phyloP scores from a whole-genome alignment of 1,284 basidiomycete species.

The Sporisorium sorghi region DNA sequence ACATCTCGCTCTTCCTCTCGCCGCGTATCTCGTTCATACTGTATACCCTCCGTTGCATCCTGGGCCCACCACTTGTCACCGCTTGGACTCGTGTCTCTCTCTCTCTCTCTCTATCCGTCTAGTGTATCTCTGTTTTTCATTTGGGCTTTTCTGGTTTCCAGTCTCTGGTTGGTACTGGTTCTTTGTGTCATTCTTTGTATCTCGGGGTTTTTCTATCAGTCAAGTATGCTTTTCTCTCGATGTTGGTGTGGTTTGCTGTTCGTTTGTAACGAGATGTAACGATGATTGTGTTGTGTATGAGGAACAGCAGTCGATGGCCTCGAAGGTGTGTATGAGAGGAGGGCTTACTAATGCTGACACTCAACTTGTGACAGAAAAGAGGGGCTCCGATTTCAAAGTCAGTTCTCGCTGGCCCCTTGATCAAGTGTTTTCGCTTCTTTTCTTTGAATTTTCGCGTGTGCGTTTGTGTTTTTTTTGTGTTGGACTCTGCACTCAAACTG shows the following conservation, averaged over 20 bases:
- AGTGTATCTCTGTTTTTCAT: neutral
- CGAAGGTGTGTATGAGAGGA: neutral
- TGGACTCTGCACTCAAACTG: neutral
- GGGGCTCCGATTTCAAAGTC: neutral
- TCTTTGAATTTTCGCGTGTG: neutral
- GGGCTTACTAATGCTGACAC: conserved; percentile 8
- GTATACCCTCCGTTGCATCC: conserved; percentile 6
- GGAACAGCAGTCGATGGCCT: neutral
- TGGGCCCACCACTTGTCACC: conserved; percentile 6
- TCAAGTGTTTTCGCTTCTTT: no score
- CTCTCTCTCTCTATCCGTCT: conserved; percentile 8
- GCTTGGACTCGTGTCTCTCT: conserved; percentile 4
- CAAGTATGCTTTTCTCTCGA: neutral
- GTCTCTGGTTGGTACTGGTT: conserved; percentile 2
- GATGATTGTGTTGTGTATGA: neutral
- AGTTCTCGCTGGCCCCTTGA: neutral
- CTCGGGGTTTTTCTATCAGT: conserved; percentile 4
- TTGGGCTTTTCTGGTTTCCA: neutral
- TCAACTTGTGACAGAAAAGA: neutral
- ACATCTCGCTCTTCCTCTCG: conserved; percentile 4
- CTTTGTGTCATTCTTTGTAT: conserved; percentile 19
- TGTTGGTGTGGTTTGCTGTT: neutral
- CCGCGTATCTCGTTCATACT: neutral
- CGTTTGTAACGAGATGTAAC: neutral
- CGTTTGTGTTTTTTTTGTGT: neutral